Conservation (phyloP, 1,284 basidiomycete genomes). For the Ustilago nuda region DNA sequence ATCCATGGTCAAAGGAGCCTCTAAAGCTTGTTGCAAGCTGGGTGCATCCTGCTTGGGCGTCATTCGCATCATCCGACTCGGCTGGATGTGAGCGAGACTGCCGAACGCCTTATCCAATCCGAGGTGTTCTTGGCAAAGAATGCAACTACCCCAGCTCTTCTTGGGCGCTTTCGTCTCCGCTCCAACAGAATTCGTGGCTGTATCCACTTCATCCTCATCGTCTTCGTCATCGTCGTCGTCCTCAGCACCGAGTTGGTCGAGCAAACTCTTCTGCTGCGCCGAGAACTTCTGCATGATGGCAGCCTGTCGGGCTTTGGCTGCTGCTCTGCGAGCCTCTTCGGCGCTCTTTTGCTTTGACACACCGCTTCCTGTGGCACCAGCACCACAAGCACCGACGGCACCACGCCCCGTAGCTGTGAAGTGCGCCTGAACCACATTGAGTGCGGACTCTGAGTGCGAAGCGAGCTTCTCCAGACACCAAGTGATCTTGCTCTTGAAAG, state of each 20-base stretch:
- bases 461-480: conserved; percentile 58
- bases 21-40: conserved; percentile 81
- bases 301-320: conserved; percentile 65
- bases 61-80: conserved; percentile 84
- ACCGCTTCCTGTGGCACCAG: conserved; percentile 3
- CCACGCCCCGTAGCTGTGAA: conserved; percentile 37
- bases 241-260: conserved; percentile 63
- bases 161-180: conserved; percentile 29
- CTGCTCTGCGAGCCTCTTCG: conserved; percentile 57
- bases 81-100: conserved; percentile 87
- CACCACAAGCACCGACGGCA: conserved; percentile 14
- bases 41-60: conserved; percentile 76
- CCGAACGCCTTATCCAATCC: conserved; percentile 82
- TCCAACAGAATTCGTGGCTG: conserved; percentile 21
- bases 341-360: conserved; percentile 31
- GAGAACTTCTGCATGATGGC: conserved; percentile 68
- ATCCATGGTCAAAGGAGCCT: conserved; percentile 71
- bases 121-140: conserved; percentile 96
- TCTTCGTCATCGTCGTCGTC: conserved; percentile 58
- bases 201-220: conserved; percentile 45
- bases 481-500: conserved; percentile 55
- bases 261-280: conserved; percentile 64
- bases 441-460: conserved; percentile 20
- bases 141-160: conserved; percentile 79
- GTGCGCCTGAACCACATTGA: conserved; percentile 18